phyloP scores from a whole-genome alignment of 371 early-diverging fungal genomes.

The Lichtheimia ornata region DNA sequence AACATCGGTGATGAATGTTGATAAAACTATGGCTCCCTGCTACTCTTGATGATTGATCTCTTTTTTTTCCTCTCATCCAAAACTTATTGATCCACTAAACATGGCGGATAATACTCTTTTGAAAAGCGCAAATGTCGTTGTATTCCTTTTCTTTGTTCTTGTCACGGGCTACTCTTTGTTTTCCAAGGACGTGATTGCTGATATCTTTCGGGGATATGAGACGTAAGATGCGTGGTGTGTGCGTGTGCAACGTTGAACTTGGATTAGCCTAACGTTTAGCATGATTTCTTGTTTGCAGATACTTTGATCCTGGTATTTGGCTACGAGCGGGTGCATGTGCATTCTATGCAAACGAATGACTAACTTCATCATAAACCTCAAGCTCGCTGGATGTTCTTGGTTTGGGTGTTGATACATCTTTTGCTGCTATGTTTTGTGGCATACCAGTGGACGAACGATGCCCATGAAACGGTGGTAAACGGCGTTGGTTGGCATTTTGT shows the following conservation, averaged over 20 bases:
- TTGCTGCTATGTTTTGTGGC: slow-evolving; percentile 65
- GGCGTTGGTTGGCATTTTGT: slow-evolving; percentile 71
- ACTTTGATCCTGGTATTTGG: slow-evolving; percentile 10
- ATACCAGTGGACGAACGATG: slow-evolving; percentile 62
- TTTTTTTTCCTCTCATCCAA: not conserved
- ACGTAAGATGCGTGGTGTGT: slow-evolving; percentile 9
- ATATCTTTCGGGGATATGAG: slow-evolving; percentile 10
- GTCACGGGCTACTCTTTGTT: slow-evolving; percentile 59
- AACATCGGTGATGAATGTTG: too few relatives aligned
- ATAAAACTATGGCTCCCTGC: not conserved
- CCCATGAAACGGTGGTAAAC: slow-evolving; percentile 60
- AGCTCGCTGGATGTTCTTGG: slow-evolving; percentile 46
- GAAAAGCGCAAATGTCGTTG: slow-evolving; percentile 64
- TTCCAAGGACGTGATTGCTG: slow-evolving; percentile 28
- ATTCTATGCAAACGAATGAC: not conserved
- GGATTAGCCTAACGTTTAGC: slow-evolving; percentile 2
- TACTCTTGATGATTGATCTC: not conserved
- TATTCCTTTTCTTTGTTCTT: slow-evolving; percentile 64
- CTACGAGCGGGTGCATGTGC: not conserved
- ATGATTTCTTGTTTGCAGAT: not conserved
- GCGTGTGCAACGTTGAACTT: too few relatives aligned
- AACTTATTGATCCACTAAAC: not conserved
- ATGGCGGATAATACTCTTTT: slow-evolving; percentile 33
- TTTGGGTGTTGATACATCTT: slow-evolving; percentile 65
- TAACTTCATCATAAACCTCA: not conserved